Evolutionary conservation across 1,284 basidiomycete species (phyloP).

Genomic region (Vanrija sp.): DNA sequence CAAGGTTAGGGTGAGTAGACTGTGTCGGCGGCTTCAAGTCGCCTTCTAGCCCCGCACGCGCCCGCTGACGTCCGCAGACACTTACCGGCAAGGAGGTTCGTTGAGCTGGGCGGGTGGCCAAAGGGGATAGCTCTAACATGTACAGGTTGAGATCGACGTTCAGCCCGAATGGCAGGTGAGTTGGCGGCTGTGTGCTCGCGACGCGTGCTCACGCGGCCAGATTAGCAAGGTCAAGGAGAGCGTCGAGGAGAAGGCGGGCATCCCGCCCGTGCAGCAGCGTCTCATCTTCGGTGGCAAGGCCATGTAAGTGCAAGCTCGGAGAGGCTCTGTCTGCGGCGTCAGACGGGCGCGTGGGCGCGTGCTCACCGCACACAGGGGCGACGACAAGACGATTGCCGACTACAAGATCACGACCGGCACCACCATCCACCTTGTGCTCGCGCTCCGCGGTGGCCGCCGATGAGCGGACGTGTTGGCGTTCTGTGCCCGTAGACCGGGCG

Average conservation of each 20-base stretch:
- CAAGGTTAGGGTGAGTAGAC: slow-evolving; percentile 45
- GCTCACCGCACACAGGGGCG: slow-evolving; percentile 51
- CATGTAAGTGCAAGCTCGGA: slow-evolving; percentile 62
- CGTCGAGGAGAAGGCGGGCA: slow-evolving; percentile 98
- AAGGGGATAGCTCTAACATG: neutral
- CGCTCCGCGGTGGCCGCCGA: slow-evolving; percentile 73
- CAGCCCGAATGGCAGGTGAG: slow-evolving; percentile 82
- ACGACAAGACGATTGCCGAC: slow-evolving; percentile 83
- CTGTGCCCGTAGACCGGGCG: too few relatives aligned
- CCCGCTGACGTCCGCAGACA: slow-evolving; percentile 27
- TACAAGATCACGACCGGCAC: slow-evolving; percentile 76
- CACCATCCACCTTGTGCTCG: slow-evolving; percentile 86
- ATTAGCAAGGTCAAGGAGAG: slow-evolving; percentile 95
- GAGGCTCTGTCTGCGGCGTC: neutral
- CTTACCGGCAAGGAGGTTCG: slow-evolving; percentile 44
- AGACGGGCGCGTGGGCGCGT: neutral
- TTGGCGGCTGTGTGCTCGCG: neutral
- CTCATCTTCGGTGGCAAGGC: slow-evolving; percentile 93
- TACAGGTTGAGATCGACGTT: slow-evolving; percentile 76
- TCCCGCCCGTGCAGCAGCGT: slow-evolving; percentile 94
- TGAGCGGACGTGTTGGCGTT: slow-evolving; percentile 46
- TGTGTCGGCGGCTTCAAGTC: too few relatives aligned
- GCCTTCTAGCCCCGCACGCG: neutral
- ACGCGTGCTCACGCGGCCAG: slow-evolving; percentile 50
- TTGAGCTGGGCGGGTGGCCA: neutral